These are phyloP conservation scores for Trichoderma breve DNA, from an alignment of 2,329 filamentous ascomycete genomes.

Conservation along the genomic window DNA sequence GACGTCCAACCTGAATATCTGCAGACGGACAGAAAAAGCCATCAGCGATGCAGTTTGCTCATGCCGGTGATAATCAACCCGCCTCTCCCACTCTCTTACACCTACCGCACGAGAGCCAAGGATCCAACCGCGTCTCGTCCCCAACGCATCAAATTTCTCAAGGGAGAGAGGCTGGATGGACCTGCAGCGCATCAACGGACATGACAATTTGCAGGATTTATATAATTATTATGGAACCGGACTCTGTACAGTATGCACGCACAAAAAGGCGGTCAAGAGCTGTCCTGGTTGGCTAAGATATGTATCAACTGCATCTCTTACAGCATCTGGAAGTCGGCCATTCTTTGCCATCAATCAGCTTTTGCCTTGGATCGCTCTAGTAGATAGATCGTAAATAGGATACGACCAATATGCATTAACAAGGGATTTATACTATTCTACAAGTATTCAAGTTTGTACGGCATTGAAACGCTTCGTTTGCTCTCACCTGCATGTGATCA, in stretches of 20 bases:
- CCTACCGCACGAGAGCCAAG: not conserved
- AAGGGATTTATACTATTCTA: not conserved
- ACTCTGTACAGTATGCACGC: not conserved
- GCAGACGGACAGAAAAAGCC: not conserved
- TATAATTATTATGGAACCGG: not conserved
- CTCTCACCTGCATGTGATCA: not conserved
- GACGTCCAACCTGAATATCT: not conserved
- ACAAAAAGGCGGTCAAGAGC: constrained; percentile 7
- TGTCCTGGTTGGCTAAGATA: not conserved
- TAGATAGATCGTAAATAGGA: constrained; percentile 3
- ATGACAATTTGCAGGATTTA: not conserved
- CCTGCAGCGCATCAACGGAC: not conserved
- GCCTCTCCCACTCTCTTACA: not conserved
- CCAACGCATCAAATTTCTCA: not conserved
- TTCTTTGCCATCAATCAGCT: not conserved
- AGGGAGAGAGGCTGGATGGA: not conserved
- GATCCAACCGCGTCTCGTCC: not conserved
- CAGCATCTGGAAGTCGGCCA: not conserved
- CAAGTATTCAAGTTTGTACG: not conserved
- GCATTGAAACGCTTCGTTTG: not conserved
- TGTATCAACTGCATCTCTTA: not conserved
- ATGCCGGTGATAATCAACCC: not conserved
- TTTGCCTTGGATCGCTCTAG: not conserved
- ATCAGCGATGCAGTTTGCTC: not conserved
- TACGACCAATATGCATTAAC: not conserved